These are phyloP conservation scores for Waltiozyma sp. DNA, from an alignment of 1,139 yeast genomes.

Conservation along the genomic window DNA sequence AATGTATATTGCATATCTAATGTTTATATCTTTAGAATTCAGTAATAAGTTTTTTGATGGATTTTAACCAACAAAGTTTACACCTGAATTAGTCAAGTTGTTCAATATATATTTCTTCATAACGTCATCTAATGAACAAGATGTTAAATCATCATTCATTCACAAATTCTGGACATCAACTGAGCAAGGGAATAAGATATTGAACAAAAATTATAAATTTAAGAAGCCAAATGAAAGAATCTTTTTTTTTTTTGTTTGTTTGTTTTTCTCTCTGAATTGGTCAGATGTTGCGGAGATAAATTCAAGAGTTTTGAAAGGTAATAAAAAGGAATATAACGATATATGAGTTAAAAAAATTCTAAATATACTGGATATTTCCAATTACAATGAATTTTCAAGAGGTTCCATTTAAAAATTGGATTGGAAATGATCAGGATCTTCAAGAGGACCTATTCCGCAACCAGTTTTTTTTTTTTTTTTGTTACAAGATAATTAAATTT, in stretches of 20 bases:
- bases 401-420: slow-evolving; percentile 30
- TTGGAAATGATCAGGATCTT: slow-evolving; percentile 38
- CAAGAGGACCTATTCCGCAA: slow-evolving; percentile 6
- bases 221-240: slow-evolving; percentile 21
- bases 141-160: slow-evolving; percentile 37
- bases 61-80: too few species aligned
- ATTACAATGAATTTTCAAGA: slow-evolving; percentile 44
- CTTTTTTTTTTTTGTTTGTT: too few species aligned
- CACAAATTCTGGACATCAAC: slow-evolving; percentile 53
- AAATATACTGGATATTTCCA: slow-evolving; percentile 44
- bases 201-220: slow-evolving; percentile 29
- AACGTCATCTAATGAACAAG: slow-evolving; percentile 39
- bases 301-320: slow-evolving; percentile 18
- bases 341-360: slow-evolving; percentile 37
- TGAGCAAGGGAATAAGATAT: slow-evolving; percentile 41
- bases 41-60: too few species aligned
- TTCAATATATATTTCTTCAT: slow-evolving; percentile 47
- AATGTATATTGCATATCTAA: too few species aligned
- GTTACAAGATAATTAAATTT: too few species aligned
- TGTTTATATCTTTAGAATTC: too few species aligned
- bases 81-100: too few species aligned
- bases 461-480: slow-evolving; percentile 18
- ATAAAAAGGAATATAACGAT: slow-evolving; percentile 23
- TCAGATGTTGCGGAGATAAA: slow-evolving; percentile 55
- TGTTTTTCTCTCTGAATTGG: slow-evolving; percentile 47